phyloP scores from a whole-genome alignment of 768 basidiomycete genomes.

The Lentinula aciculospora region DNA sequence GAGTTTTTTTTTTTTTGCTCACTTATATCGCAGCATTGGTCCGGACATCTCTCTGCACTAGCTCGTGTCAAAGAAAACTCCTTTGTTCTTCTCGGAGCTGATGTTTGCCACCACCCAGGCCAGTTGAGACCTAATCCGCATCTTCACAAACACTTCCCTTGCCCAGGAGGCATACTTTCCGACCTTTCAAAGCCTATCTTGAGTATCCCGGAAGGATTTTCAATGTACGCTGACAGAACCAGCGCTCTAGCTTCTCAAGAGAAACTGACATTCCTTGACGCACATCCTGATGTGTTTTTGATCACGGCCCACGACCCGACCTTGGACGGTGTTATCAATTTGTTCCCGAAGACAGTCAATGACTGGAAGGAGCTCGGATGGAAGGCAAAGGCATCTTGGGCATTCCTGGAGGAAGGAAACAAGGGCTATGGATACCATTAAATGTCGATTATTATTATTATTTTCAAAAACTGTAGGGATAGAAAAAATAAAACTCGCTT shows the following conservation, averaged over 20 bases:
- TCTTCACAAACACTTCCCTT: slow-evolving; percentile 13
- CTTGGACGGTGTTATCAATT: slow-evolving; percentile 8
- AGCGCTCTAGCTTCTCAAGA: slow-evolving; percentile 8
- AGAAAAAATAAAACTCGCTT: background rate
- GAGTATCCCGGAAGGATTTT: background rate
- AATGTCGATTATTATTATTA: background rate
- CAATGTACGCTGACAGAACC: slow-evolving; percentile 7
- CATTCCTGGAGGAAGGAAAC: slow-evolving; percentile 12
- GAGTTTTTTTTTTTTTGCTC: no score
- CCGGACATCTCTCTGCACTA: slow-evolving; percentile 15
- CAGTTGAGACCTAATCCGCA: slow-evolving; percentile 15
- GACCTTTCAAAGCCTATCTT: slow-evolving; percentile 4
- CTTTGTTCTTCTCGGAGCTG: slow-evolving; percentile 17
- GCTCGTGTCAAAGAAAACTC: slow-evolving; percentile 15
- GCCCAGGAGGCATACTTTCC: slow-evolving; percentile 9
- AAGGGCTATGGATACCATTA: slow-evolving; percentile 1
- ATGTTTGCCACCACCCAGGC: slow-evolving; percentile 16
- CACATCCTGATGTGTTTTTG: slow-evolving; percentile 13
- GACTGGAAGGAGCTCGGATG: slow-evolving; percentile 15
- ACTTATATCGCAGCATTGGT: slow-evolving; percentile 9
- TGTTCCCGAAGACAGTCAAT: slow-evolving; percentile 11
- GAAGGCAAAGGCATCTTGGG: slow-evolving; percentile 13
- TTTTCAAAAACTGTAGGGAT: background rate
- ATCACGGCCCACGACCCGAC: slow-evolving; percentile 15
- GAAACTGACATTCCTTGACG: slow-evolving; percentile 13